Conservation (phyloP, 2,329 filamentous ascomycete genomes). For the Sclerotiophoma versabilis region DNA sequence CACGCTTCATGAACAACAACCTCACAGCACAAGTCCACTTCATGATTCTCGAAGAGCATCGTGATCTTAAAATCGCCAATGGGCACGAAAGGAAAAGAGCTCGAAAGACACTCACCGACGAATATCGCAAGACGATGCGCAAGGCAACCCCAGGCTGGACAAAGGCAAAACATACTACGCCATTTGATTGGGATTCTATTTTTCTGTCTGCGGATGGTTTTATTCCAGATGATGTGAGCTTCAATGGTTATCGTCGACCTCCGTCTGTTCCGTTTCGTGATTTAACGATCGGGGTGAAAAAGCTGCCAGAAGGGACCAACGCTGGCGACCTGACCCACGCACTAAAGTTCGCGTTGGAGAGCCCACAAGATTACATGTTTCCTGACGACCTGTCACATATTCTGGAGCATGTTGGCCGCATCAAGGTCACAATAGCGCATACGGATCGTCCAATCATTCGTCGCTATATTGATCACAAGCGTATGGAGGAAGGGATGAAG, state of each 20-base stretch:
- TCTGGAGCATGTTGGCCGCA: slow-evolving; percentile 17
- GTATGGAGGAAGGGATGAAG: not conserved
- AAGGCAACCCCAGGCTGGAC: slow-evolving; percentile 11
- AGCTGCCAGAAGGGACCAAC: slow-evolving; percentile 27
- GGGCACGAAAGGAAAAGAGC: slow-evolving; percentile 11
- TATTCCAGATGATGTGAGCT: slow-evolving; percentile 8
- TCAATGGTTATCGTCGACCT: not conserved
- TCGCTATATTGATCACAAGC: not conserved
- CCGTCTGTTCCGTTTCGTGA: slow-evolving; percentile 25
- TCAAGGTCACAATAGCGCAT: not conserved
- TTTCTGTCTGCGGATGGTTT: slow-evolving; percentile 13
- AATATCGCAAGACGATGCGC: slow-evolving; percentile 29
- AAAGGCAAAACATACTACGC: slow-evolving; percentile 11
- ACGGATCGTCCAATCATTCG: not conserved
- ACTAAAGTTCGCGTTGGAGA: slow-evolving; percentile 24
- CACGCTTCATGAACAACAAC: slow-evolving; percentile 26
- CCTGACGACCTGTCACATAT: slow-evolving; percentile 30
- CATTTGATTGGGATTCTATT: slow-evolving; percentile 14
- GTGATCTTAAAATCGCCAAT: slow-evolving; percentile 6
- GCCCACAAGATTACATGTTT: slow-evolving; percentile 22
- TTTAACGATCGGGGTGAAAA: slow-evolving; percentile 27
- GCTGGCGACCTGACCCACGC: slow-evolving; percentile 36
- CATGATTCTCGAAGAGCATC: slow-evolving; percentile 24
- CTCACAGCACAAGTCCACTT: slow-evolving; percentile 23
- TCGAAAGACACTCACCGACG: slow-evolving; percentile 19